Conservation (phyloP, 106 monocot genomes). For the Allium sativum region DNA sequence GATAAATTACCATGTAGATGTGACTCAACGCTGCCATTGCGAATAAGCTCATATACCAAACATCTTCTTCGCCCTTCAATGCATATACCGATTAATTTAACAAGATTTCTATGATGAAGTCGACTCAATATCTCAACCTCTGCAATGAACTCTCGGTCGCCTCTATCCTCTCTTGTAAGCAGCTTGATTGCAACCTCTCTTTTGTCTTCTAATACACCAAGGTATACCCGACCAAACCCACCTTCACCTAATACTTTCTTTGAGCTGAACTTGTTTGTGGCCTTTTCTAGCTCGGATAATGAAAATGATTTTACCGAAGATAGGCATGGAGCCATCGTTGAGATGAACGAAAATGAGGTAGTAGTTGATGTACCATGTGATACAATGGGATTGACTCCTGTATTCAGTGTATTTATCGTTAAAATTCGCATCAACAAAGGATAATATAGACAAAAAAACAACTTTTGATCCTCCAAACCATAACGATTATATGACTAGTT, state of each 20-base stretch:
- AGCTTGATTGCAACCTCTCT: slow-evolving; percentile 49
- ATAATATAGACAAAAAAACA: too few relatives aligned
- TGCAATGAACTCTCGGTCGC: slow-evolving; percentile 45
- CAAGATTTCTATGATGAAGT: slow-evolving; percentile 52
- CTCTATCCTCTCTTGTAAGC: slow-evolving; percentile 38
- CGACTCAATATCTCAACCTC: slow-evolving; percentile 58
- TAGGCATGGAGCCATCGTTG: slow-evolving; percentile 30
- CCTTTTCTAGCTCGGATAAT: slow-evolving; percentile 40
- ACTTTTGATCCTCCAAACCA: too few relatives aligned
- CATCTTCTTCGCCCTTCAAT: slow-evolving; percentile 37
- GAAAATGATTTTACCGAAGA: slow-evolving; percentile 47
- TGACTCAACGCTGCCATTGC: slow-evolving; percentile 65
- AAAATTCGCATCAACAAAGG: background rate
- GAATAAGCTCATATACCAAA: slow-evolving; percentile 56
- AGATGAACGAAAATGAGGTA: slow-evolving; percentile 26
- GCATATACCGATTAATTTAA: slow-evolving; percentile 53
- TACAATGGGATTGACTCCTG: slow-evolving; percentile 35
- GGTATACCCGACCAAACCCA: slow-evolving; percentile 53
- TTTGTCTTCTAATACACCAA: slow-evolving; percentile 36
- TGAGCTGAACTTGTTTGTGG: slow-evolving; percentile 44
- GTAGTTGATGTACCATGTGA: slow-evolving; percentile 35
- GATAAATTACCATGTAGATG: slow-evolving; percentile 42
- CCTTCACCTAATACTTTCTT: slow-evolving; percentile 47
- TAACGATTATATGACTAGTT: too few relatives aligned
- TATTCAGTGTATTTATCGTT: slow-evolving; percentile 1